Evolutionary conservation across 768 basidiomycete species (phyloP), one percentile per base, ranked within the genome.

Genomic region (Hypsizygus marmoreus): DNA sequence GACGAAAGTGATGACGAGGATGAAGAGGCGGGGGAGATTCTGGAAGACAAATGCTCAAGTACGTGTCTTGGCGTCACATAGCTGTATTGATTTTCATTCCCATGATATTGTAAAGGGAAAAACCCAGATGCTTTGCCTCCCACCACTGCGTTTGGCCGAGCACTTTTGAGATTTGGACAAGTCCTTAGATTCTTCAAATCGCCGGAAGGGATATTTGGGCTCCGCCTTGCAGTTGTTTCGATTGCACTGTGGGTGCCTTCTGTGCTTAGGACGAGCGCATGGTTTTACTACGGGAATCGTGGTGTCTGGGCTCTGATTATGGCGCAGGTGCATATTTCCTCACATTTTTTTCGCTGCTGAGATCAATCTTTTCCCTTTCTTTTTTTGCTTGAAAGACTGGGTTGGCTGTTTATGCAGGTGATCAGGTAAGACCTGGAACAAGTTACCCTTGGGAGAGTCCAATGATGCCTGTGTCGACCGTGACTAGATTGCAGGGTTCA

Each of bases 231-330:
- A 1, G 48, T 74, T 20, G 59, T 75, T 2, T 71, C 73, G 1
- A 46, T 74, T 23, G 74, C 70, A 6, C 40, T 75, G 24, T 75
- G 72, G 72, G 54, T 72, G 4, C 74, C 74, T 12, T 53, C 68
- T 14, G 74, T 74, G 8, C 67, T 66, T 35, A 48, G 46, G 2
- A 50, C 59, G 9, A 69, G 61, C 8, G 71, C 72, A 2, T 72
- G 67, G 69, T 73, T 75, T 44, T 73, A 70, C 49, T 75, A 73
- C 40, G 55, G 54, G 6, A 68, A 75, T 36, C 69, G 68, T 19
- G 74, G 73, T 6, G 38, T 75, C 11, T 75, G 74, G 74, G 72
- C 69, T 9, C 56, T 75, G 48, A 74, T 75, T 29, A 74, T 73
- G 73, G 69, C 65, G 9, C 73, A 74, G 58, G 68, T 68, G 31